Base-by-base conservation (phyloP, 306 rosid genomes). In the Chamaecrista fasciculata region DNA sequence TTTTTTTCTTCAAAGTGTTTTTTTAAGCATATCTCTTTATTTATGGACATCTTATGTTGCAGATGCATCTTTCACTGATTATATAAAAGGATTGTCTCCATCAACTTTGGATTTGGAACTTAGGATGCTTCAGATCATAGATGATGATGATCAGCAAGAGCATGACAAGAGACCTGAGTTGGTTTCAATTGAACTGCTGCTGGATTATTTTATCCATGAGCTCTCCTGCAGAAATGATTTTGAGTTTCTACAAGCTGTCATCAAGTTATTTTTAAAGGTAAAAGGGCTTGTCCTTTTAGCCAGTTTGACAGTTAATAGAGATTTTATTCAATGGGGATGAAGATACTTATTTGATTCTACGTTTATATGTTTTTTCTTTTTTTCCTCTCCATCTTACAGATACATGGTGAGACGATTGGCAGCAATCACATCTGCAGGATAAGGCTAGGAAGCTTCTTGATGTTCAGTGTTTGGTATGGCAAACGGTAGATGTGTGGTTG, bases 171-270 rank as follows among this genome's bases (percentile, higher is more conserved):
- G 85, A 52, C 87, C 91, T 4, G 92, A 89, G 75, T 76, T 90
- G 64, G 39, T 34, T 62, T 81, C 86, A 0, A 88, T 90, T 9
- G 87, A 85, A 76, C 80, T 78, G 70, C 92, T 94, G 67, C 63
- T 94, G 68, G 97, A 94, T 80, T 94, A 88, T 77, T 88, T 91
- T 58, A 85, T 81, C 33, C 77, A 82, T 8, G 92, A 94, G 87
- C 86, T 87, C 62, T 84, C 92, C 46, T 68, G 79, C 78, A 83
- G 85, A 79, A 88, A 88, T 77, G 87, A 94, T 78, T 94, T 90
- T 18, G 99, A 94, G 89, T 91, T 94, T 69, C 69, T 94, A 28
- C 99, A 94, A 80, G 99, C 99, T 33, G 86, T 91, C 53, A 76
- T 91, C 71, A 85, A 83, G 77, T 75, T 94, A 73, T 94, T 94